A percentile compares a stretch with the other conserved stretches of the same genome.
phyloP scores from a whole-genome alignment of 2,329 filamentous ascomycete genomes.

The Tolypocladium guangdongense region DNA sequence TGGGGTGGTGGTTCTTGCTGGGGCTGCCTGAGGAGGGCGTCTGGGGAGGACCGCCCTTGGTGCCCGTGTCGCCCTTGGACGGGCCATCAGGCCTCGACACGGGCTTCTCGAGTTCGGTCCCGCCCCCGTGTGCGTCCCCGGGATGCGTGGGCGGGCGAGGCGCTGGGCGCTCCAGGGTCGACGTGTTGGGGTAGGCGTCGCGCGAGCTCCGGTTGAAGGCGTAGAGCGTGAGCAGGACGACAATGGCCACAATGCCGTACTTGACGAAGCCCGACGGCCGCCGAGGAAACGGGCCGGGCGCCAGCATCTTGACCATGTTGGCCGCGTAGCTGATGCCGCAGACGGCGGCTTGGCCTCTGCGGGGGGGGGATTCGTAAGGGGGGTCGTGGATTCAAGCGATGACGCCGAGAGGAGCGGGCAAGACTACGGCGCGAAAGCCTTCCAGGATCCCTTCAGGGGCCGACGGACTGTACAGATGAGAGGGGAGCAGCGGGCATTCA shows the following conservation, averaged over 20 bases:
- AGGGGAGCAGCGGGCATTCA: background rate
- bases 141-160: background rate
- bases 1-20: conserved; percentile 29
- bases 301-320: conserved; percentile 6
- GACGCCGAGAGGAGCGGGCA: background rate
- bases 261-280: conserved; percentile 29
- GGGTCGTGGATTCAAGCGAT: background rate
- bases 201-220: conserved; percentile 12
- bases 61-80: background rate
- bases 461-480: background rate
- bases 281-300: conserved; percentile 3
- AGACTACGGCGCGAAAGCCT: background rate
- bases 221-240: conserved; percentile 24
- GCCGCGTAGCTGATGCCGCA: background rate
- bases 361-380: background rate
- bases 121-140: background rate
- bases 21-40: background rate
- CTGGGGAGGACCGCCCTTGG: background rate
- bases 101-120: background rate
- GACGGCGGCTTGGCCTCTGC: background rate
- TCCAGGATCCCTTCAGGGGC: background rate
- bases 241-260: conserved; percentile 24
- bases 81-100: background rate
- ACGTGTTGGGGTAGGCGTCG: conserved; percentile 4
- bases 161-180: background rate